Percentiles rank a stretch among this genome's conserved stretches.
Conservation (phyloP, 306 rosid genomes). For the Urtica urens region DNA sequence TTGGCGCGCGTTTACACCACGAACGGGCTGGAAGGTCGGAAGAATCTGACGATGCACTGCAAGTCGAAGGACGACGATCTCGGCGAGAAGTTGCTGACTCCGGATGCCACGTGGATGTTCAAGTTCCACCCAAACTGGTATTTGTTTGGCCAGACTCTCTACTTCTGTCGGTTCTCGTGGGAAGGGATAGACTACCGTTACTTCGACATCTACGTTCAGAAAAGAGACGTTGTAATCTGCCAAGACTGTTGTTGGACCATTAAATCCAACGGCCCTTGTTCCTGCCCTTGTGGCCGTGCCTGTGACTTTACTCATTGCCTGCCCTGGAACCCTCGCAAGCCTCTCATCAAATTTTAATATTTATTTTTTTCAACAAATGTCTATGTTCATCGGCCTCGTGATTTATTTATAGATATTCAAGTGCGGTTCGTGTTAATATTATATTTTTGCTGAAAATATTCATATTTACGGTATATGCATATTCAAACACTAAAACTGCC, state of each 20-base stretch:
- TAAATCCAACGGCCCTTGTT: background rate
- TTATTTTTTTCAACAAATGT: no score
- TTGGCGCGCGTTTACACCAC: constrained; percentile 1
- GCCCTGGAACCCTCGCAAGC: no score
- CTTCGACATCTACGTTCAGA: background rate
- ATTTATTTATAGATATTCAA: no score
- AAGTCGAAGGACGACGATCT: constrained; percentile 16
- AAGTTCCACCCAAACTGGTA: constrained; percentile 1
- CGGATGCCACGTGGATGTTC: background rate
- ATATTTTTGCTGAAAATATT: no score
- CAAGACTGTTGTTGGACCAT: constrained; percentile 3
- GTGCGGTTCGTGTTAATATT: no score
- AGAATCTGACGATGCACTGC: background rate
- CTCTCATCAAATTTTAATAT: no score
- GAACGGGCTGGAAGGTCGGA: background rate
- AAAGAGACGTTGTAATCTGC: constrained; percentile 7
- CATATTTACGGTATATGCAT: no score
- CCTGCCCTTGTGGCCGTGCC: background rate
- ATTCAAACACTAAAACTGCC: no score
- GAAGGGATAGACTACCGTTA: background rate
- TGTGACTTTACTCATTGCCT: background rate
- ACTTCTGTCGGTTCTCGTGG: constrained; percentile 8
- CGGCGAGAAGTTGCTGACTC: background rate
- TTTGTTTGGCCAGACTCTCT: background rate
- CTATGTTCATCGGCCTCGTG: no score